Evolutionary conservation across 306 rosid species (phyloP).

Genomic region (Sicyos edulis): DNA sequence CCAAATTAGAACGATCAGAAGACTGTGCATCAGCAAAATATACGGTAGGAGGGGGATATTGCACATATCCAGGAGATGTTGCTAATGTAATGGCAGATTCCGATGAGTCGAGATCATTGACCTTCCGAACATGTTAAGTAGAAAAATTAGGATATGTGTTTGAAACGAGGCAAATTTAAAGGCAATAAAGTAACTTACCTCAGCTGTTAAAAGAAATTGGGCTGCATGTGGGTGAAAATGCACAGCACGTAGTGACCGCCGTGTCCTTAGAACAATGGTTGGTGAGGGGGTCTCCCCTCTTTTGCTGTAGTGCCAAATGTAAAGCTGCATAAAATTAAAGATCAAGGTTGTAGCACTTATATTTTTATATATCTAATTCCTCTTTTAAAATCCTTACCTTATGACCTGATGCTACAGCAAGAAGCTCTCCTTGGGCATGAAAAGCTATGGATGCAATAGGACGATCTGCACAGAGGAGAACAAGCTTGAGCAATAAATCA

Average conservation of each 20-base stretch:
- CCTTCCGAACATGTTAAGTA: conserved; percentile 44
- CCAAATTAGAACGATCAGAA: conserved; percentile 46
- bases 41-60: conserved; percentile 90
- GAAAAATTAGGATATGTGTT: conserved; percentile 14
- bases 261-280: conserved; percentile 69
- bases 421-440: neutral
- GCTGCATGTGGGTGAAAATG: conserved; percentile 93
- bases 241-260: conserved; percentile 89
- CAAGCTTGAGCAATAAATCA: conserved; percentile 20
- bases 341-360: conserved; percentile 10
- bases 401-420: neutral
- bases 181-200: conserved; percentile 41
- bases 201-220: conserved; percentile 91
- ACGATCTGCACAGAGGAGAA: neutral
- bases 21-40: conserved; percentile 69
- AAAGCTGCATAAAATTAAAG: conserved; percentile 52
- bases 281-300: conserved; percentile 79
- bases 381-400: conserved; percentile 2
- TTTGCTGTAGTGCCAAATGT: conserved; percentile 85
- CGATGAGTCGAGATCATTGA: conserved; percentile 87
- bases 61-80: conserved; percentile 81
- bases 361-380: conserved; percentile 14
- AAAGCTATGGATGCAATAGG: neutral
- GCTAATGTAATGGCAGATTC: conserved; percentile 85
- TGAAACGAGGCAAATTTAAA: conserved; percentile 13